phyloP scores from a whole-genome alignment of 805 yeast species.

The Ogataea paraovalis region DNA sequence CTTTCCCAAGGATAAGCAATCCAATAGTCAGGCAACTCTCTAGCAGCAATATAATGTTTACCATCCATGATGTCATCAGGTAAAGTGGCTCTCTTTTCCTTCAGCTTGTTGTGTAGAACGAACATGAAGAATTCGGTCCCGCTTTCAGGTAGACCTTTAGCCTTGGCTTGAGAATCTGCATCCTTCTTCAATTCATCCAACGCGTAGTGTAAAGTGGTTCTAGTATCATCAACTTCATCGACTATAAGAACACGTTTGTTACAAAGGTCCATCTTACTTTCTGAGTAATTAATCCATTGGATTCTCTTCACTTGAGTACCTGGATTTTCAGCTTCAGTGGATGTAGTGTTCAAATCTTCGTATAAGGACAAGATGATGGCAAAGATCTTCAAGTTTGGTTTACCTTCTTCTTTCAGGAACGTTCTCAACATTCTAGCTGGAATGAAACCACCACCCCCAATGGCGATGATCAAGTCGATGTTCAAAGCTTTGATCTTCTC shows the following conservation, averaged over 20 bases:
- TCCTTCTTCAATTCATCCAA: slow-evolving; percentile 70
- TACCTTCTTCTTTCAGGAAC: slow-evolving; percentile 81
- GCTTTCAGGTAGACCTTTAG: slow-evolving; percentile 46
- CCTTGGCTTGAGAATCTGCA: slow-evolving; percentile 56
- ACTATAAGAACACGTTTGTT: slow-evolving; percentile 71
- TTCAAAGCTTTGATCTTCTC: slow-evolving; percentile 63
- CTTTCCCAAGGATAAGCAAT: slow-evolving; percentile 88
- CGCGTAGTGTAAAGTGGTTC: slow-evolving; percentile 81
- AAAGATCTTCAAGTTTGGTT: slow-evolving; percentile 88
- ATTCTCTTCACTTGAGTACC: slow-evolving; percentile 72
- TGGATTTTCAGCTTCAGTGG: slow-evolving; percentile 50
- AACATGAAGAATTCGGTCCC: slow-evolving; percentile 68
- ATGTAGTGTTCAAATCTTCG: slow-evolving; percentile 69
- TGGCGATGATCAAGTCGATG: slow-evolving; percentile 90
- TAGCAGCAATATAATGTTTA: slow-evolving; percentile 63
- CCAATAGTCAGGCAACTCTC: slow-evolving; percentile 76
- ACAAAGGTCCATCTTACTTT: slow-evolving; percentile 55
- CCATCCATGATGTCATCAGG: slow-evolving; percentile 61
- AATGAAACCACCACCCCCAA: slow-evolving; percentile 87
- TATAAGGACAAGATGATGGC: slow-evolving; percentile 91
- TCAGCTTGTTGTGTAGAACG: slow-evolving; percentile 72
- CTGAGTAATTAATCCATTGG: slow-evolving; percentile 78
- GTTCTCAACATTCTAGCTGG: slow-evolving; percentile 96
- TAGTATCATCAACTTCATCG: slow-evolving; percentile 84
- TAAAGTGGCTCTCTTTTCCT: slow-evolving; percentile 67